A percentile compares a stretch with the other conserved stretches of the same genome.
phyloP scores from a whole-genome alignment of 495 filamentous ascomycete genomes.

The Cercophora newfieldiana region DNA sequence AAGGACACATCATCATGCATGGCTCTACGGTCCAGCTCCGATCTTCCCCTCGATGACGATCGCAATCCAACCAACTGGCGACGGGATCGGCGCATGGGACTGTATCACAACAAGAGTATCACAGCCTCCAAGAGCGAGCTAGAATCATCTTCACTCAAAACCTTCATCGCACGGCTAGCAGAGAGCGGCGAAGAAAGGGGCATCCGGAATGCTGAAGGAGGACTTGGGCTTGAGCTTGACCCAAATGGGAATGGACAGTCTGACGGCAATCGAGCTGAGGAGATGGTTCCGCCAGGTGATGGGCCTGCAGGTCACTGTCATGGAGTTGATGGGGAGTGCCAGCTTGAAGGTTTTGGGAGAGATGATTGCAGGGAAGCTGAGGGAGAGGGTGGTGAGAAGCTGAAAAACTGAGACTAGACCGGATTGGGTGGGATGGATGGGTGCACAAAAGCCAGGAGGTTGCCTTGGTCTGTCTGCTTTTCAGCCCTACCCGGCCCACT shows the following conservation, averaged over 20 bases:
- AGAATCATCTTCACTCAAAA: background rate
- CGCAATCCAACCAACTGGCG: slow-evolving; percentile 1
- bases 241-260: background rate
- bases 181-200: background rate
- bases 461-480: no score
- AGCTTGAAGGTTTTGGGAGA: background rate
- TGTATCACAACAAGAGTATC: background rate
- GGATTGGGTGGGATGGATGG: no score
- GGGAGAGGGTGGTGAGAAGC: no score
- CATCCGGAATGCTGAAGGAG: background rate
- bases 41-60: background rate
- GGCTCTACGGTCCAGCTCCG: background rate
- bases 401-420: no score
- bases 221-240: background rate
- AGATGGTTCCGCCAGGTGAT: slow-evolving; percentile 2
- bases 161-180: background rate
- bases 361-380: slow-evolving; percentile 1
- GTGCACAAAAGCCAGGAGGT: no score
- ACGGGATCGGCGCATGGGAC: background rate
- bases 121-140: background rate
- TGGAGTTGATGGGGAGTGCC: slow-evolving; percentile 2
- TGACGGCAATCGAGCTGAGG: slow-evolving; percentile 6
- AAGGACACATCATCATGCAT: slow-evolving; percentile 4
- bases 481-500: no score
- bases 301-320: background rate